Base-by-base conservation (phyloP, 2,329 filamentous ascomycete genomes). In the Cyphellophora europaea region DNA sequence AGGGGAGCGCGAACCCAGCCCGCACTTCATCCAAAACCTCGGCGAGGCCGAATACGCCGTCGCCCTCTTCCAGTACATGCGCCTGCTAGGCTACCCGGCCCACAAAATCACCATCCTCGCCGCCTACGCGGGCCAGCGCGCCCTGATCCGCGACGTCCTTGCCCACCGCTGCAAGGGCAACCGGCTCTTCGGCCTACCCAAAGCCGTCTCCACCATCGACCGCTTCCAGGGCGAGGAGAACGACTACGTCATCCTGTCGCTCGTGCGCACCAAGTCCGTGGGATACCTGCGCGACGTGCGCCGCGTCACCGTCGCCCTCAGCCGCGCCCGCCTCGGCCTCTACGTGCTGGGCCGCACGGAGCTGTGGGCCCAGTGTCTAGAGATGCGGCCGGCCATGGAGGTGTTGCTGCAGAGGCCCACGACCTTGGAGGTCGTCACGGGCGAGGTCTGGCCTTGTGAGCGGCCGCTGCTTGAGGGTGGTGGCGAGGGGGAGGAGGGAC, bases 141-240 rank as follows among this genome's bases (percentile, higher is more conserved):
- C 88, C 19, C 66, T 98, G 49, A 84, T 98, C 41, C 79, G 74
- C 49, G 89, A 98, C 57, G 86, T 98, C 3, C 63, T 98, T 33
- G 66, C 65, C 11, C 84, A 93, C 54, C 74, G 91, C 39, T 98
- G 91, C 58, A 80, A 78, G 23, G 81, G 75, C 49, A 93, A 87
- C 50, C 65, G 78, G 2, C 65, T 96, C 13, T 98, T 98, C 60
- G 88, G 89, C 6, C 65, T 94, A 58, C 91, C 91, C 12, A 82
- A 80, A 58, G 80, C 82, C 35, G 85, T 98, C 17, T 88, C 85
- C 3, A 98, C 93, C 4, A 89, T 98, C 44, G 91, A 98, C 65
- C 95, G 94, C 58, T 98, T 96, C 53, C 91, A 98, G 65, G 93
- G 91, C 56, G 91, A 98, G 67, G 91, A 98, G 62, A 98, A 98